Percentiles rank a stretch among this genome's conserved stretches.
These are phyloP conservation scores for Elsinoe batatas DNA, from an alignment of 2,329 filamentous ascomycete genomes.

Conservation along the genomic window DNA sequence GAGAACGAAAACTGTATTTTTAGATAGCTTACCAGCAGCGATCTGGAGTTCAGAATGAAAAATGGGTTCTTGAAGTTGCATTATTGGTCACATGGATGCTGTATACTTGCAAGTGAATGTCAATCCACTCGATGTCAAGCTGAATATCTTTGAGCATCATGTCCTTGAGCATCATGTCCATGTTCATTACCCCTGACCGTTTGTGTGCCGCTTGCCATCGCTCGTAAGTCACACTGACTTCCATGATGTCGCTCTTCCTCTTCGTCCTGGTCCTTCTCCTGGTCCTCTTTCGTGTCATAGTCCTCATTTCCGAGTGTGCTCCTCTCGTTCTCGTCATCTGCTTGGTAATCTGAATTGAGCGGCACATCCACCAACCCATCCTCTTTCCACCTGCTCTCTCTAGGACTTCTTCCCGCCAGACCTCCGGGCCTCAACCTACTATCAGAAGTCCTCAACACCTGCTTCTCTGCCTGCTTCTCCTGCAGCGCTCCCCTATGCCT, in stretches of 20 bases:
- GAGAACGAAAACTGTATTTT: background rate
- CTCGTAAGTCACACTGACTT: background rate
- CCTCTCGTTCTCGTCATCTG: background rate
- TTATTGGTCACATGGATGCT: no score
- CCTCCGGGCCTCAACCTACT: background rate
- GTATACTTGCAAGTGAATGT: background rate
- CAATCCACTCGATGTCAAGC: background rate
- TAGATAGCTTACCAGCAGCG: conserved; percentile 10
- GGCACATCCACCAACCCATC: background rate
- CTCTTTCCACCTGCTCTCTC: conserved; percentile 1
- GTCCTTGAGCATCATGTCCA: no score
- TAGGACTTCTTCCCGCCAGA: background rate
- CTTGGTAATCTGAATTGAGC: background rate
- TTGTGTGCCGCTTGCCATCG: background rate
- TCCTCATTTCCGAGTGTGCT: background rate
- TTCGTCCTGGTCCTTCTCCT: background rate
- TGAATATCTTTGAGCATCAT: background rate
- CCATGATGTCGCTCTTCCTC: background rate
- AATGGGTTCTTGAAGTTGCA: background rate
- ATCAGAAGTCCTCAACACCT: background rate
- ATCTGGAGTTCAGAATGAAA: conserved; percentile 9
- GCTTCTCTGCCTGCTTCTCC: no score
- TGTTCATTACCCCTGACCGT: no score
- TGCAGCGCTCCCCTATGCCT: no score
- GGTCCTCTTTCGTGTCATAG: background rate